Evolutionary conservation across 805 yeast species (phyloP), one percentile per base, ranked within the genome.

Genomic region (Saturnispora diversa): DNA sequence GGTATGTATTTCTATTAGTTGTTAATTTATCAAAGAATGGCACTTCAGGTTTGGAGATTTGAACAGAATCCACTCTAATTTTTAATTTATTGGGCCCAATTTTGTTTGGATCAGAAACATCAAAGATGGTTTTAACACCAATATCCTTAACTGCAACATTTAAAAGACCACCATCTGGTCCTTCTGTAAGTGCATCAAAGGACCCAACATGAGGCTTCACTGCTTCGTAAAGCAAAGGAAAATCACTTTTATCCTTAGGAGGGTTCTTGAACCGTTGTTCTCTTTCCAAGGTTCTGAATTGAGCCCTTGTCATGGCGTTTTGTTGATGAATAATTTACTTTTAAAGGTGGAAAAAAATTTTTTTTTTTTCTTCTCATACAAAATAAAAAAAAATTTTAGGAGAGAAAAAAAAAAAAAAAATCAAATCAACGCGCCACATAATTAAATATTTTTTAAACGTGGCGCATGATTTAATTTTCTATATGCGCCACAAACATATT

Each of bases 121-220:
- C 98, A 57, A 85, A 90, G 10, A 86, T 79, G 13, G 87, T 77
- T 55, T 80, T 84, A 44, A 75, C 64, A 8, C 97, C 98, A 45
- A 92, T 86, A 56, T 92, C 97, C 53, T 80, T 71, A 35, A 82
- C 94, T 2, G 84, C 97, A 38, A 81, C 65, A 59, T 88, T 86
- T 45, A 92, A 68, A 20, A 92, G 62, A 5, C 96, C 96, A 35
- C 90, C 94, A 32, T 70, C 78, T 19, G 84, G 77, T 32, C 95
- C 95, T 44, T 84, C 94, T 19, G 95, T 84, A 43, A 92, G 69
- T 5, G 97, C 97, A 69, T 92, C 83, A 70, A 92, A 92, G 2
- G 97, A 90, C 7, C 95, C 97, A 42, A 92, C 75, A 60, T 92
- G 98, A 5, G 98, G 98, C 43, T 77, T 77, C 30, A 92, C 92